A percentile compares a stretch with the other conserved stretches of the same genome.
Evolutionary conservation across 2,329 filamentous ascomycete species (phyloP).

Genomic region (Chalara sp.): DNA sequence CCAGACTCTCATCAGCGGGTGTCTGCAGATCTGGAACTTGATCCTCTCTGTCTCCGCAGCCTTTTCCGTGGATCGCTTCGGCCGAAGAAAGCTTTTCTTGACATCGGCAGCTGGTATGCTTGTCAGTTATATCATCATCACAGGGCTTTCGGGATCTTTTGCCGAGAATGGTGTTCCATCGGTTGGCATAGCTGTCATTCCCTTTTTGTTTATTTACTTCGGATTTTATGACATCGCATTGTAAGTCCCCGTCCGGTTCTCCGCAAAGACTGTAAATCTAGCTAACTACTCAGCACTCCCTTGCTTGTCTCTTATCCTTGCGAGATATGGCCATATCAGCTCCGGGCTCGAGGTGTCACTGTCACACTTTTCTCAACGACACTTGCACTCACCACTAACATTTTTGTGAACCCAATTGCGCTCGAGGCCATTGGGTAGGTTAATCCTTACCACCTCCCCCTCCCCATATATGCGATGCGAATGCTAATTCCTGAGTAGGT

Average conservation of each 20-base stretch:
- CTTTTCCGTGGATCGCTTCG: constrained; percentile 21
- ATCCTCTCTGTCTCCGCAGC: constrained; percentile 21
- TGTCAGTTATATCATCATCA: constrained; percentile 22
- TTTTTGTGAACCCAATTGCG: background rate
- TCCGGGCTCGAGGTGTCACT: constrained; percentile 2
- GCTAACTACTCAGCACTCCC: constrained; percentile 2
- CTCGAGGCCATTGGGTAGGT: background rate
- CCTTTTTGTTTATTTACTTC: constrained; percentile 41
- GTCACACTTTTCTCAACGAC: too few species aligned
- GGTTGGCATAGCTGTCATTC: constrained; percentile 21
- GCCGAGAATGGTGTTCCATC: constrained; percentile 1
- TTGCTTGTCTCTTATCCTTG: constrained; percentile 10
- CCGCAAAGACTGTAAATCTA: too few species aligned
- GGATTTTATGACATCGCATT: constrained; percentile 32
- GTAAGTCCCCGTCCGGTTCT: too few species aligned
- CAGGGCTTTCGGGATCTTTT: constrained; percentile 9
- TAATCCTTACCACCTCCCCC: constrained; percentile 39
- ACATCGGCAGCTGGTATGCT: constrained; percentile 12
- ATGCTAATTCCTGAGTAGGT: constrained; percentile 16
- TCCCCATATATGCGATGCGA: constrained; percentile 35
- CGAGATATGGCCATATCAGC: constrained; percentile 16
- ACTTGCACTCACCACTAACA: too few species aligned
- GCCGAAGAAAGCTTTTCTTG: constrained; percentile 15
- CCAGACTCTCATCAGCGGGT: constrained; percentile 26
- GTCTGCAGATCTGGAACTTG: constrained; percentile 29